Evolutionary conservation across 495 filamentous ascomycete genomes (phyloP).

Genomic region (Neurospora africana): DNA sequence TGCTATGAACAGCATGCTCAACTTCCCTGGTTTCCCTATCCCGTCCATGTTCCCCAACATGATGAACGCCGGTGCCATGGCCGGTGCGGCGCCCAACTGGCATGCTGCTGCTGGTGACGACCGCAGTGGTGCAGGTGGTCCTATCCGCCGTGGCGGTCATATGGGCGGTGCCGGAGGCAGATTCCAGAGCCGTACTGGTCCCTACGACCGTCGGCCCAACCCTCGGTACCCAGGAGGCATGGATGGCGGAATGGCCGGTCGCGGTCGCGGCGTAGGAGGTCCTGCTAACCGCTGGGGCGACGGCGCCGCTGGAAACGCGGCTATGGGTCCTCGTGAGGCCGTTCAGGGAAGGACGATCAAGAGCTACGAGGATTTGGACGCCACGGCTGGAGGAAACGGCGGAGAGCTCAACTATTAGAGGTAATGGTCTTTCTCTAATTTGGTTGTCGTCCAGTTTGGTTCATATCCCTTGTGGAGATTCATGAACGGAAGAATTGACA

Average conservation of each 20-base stretch:
- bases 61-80: constrained; percentile 45
- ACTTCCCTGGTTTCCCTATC: constrained; percentile 38
- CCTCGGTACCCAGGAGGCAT: constrained; percentile 23
- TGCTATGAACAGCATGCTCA: constrained; percentile 44
- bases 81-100: constrained; percentile 36
- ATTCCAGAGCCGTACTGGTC: constrained; percentile 36
- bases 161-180: constrained; percentile 25
- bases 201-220: constrained; percentile 42
- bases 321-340: constrained; percentile 71
- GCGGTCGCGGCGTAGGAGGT: constrained; percentile 36
- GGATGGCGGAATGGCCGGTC: constrained; percentile 23
- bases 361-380: constrained; percentile 95
- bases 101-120: constrained; percentile 29
- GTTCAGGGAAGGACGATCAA: constrained; percentile 84
- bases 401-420: constrained; percentile 51
- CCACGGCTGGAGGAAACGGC: constrained; percentile 48
- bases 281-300: constrained; percentile 51
- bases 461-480: neutral
- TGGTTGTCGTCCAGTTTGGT: neutral
- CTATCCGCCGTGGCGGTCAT: constrained; percentile 35
- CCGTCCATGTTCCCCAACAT: constrained; percentile 42
- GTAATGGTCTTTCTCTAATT: neutral
- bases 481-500: neutral
- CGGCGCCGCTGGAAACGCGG: constrained; percentile 52
- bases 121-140: constrained; percentile 30